phyloP scores from a whole-genome alignment of 495 filamentous ascomycete genomes.

The Durotheca rogersii region DNA sequence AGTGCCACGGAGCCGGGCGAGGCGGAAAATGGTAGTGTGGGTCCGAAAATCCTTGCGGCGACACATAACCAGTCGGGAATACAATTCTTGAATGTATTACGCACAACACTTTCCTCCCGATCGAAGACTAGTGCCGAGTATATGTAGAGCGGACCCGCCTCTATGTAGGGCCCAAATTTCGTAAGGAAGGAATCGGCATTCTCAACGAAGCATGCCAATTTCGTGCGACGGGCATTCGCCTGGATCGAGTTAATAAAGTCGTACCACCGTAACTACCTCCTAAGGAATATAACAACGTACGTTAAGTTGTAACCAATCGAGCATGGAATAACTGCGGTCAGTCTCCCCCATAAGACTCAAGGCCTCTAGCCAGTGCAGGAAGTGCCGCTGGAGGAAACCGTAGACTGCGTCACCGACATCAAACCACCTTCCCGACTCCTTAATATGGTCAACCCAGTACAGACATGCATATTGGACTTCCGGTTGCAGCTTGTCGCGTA shows the following conservation, averaged over 20 bases:
- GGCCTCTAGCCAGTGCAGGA: slow-evolving; percentile 51
- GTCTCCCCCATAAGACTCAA: slow-evolving; percentile 38
- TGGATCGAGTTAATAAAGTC: background rate
- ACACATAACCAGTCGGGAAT: slow-evolving; percentile 21
- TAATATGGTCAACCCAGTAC: slow-evolving; percentile 52
- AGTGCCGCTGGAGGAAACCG: slow-evolving; percentile 43
- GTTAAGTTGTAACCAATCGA: background rate
- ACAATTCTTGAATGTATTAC: slow-evolving; percentile 15
- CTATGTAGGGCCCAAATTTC: slow-evolving; percentile 26
- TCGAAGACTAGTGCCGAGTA: slow-evolving; percentile 41
- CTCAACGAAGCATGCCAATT: slow-evolving; percentile 27
- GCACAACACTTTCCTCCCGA: slow-evolving; percentile 34
- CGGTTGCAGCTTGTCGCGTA: slow-evolving; percentile 21
- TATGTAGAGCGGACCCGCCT: slow-evolving; percentile 35
- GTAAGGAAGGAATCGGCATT: slow-evolving; percentile 41
- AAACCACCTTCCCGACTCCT: slow-evolving; percentile 31
- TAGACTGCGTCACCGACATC: slow-evolving; percentile 28
- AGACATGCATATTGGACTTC: slow-evolving; percentile 26
- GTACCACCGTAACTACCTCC: too few relatives aligned
- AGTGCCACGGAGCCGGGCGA: too few relatives aligned
- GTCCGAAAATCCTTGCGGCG: too few relatives aligned
- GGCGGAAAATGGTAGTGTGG: too few relatives aligned
- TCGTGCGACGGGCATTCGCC: background rate
- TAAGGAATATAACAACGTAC: slow-evolving; percentile 5
- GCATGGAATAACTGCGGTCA: slow-evolving; percentile 27